A percentile compares a stretch with the other conserved stretches of the same genome.
These are phyloP conservation scores for Straminergon stramineum DNA, from an alignment of 225 moss, liverwort and hornwort species.

Conservation along the genomic window DNA sequence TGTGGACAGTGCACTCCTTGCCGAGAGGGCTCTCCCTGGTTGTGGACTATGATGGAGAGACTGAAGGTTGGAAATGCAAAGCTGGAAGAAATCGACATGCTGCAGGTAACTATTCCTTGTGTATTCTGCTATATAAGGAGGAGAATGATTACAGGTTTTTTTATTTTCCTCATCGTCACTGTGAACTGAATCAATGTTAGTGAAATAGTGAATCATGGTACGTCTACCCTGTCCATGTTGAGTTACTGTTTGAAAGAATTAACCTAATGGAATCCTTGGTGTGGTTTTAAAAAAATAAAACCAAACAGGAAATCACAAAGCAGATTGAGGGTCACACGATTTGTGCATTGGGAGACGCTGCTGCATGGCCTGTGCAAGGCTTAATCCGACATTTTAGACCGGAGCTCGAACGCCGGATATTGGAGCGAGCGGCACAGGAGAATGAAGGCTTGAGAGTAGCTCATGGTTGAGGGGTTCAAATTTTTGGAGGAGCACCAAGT, in stretches of 20 bases:
- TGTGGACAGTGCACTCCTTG: constrained; percentile 99
- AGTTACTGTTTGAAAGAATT: background rate
- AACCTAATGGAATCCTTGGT: background rate
- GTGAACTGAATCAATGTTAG: background rate
- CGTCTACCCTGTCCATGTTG: background rate
- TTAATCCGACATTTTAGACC: constrained; percentile 93
- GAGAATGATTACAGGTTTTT: background rate
- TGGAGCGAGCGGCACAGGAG: constrained; percentile 62
- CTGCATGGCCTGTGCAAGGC: constrained; percentile 98
- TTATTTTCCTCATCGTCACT: background rate
- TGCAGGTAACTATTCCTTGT: constrained; percentile 22
- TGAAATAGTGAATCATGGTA: background rate
- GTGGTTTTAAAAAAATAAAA: background rate
- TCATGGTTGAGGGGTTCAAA: constrained; percentile 2
- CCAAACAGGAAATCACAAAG: constrained; percentile 71
- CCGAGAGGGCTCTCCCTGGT: constrained; percentile 93
- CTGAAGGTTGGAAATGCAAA: constrained; percentile 92
- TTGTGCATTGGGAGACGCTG: constrained; percentile 90
- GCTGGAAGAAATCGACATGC: constrained; percentile 86
- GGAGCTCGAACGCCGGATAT: constrained; percentile 83
- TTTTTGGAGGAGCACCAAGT: background rate
- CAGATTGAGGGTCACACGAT: constrained; percentile 97
- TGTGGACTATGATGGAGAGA: constrained; percentile 99
- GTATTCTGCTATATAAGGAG: background rate
- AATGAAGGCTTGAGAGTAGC: constrained; percentile 34